Percentiles rank a stretch among this genome's conserved stretches.
These are phyloP conservation scores for Saksenaea vasiformis DNA, from an alignment of 371 early-diverging fungal species.

Conservation along the genomic window DNA sequence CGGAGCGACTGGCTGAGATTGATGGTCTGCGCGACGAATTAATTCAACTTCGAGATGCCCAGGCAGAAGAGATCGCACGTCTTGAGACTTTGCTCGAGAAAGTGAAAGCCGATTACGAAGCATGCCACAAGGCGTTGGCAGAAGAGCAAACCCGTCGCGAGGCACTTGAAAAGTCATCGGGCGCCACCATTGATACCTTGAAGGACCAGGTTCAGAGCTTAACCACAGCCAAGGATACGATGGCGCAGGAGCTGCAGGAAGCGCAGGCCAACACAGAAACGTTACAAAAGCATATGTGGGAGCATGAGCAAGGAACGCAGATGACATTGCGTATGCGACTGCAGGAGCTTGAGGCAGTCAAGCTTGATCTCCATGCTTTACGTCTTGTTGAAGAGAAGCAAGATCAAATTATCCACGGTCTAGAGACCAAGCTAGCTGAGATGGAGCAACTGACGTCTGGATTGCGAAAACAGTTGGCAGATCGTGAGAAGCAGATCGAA, in stretches of 20 bases:
- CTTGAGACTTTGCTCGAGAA: slow-evolving; percentile 14
- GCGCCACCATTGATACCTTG: slow-evolving; percentile 8
- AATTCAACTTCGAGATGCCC: slow-evolving; percentile 19
- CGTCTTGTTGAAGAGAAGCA: slow-evolving; percentile 39
- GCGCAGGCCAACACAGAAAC: slow-evolving; percentile 2
- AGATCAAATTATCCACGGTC: slow-evolving; percentile 36
- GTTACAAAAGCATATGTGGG: slow-evolving; percentile 22
- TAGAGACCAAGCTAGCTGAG: slow-evolving; percentile 38
- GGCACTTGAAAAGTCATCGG: neutral
- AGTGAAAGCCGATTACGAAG: slow-evolving; percentile 7
- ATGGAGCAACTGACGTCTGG: slow-evolving; percentile 30
- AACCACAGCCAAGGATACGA: neutral
- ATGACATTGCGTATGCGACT: slow-evolving; percentile 22
- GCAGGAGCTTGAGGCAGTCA: slow-evolving; percentile 33
- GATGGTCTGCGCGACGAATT: slow-evolving; percentile 24
- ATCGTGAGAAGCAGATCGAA: slow-evolving; percentile 28
- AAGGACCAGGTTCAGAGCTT: neutral
- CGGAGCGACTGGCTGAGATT: slow-evolving; percentile 26
- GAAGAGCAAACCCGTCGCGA: slow-evolving; percentile 7
- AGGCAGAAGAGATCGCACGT: slow-evolving; percentile 16
- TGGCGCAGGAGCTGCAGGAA: neutral
- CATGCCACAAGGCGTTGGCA: slow-evolving; percentile 12
- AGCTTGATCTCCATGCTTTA: slow-evolving; percentile 28
- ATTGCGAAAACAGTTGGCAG: slow-evolving; percentile 32
- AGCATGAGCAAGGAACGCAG: slow-evolving; percentile 30